phyloP scores from a whole-genome alignment of 257 asterid species.

The Paulownia fortunei region DNA sequence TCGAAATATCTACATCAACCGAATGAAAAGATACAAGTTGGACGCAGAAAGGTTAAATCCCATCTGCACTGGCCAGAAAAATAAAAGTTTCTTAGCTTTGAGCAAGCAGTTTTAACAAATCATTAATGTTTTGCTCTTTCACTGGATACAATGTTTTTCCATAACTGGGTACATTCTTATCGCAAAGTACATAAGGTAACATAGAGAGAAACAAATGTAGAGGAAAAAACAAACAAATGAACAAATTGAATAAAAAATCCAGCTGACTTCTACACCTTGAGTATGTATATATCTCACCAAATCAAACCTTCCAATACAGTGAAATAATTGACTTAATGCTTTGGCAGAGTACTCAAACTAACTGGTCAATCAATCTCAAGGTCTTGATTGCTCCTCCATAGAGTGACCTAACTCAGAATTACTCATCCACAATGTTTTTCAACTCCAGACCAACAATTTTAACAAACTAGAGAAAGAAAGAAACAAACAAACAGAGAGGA shows the following conservation, averaged over 20 bases:
- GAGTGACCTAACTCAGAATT: neutral
- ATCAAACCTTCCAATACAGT: conserved; percentile 35
- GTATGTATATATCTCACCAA: conserved; percentile 27
- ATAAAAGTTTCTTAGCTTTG: neutral
- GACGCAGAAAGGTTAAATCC: neutral
- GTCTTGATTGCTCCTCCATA: conserved; percentile 24
- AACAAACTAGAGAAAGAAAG: conserved; percentile 30
- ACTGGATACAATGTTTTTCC: conserved; percentile 17
- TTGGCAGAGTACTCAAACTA: conserved; percentile 15
- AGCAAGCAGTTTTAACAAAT: conserved; percentile 14
- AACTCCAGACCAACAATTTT: conserved; percentile 34
- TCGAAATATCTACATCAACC: neutral
- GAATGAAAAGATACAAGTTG: neutral
- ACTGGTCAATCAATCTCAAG: conserved; percentile 25
- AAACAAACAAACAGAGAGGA: no score
- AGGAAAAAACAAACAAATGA: conserved; percentile 39
- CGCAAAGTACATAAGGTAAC: conserved; percentile 6
- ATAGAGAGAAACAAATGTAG: conserved; percentile 29
- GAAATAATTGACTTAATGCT: conserved; percentile 25
- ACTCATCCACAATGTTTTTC: conserved; percentile 3
- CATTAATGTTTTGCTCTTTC: neutral
- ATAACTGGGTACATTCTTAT: conserved; percentile 12
- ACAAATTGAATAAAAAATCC: conserved; percentile 32
- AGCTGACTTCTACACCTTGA: conserved; percentile 36
- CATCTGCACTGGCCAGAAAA: conserved; percentile 9